Evolutionary conservation across 345 rosid genomes (phyloP).

Genomic region (Cardamine resedifolia): DNA sequence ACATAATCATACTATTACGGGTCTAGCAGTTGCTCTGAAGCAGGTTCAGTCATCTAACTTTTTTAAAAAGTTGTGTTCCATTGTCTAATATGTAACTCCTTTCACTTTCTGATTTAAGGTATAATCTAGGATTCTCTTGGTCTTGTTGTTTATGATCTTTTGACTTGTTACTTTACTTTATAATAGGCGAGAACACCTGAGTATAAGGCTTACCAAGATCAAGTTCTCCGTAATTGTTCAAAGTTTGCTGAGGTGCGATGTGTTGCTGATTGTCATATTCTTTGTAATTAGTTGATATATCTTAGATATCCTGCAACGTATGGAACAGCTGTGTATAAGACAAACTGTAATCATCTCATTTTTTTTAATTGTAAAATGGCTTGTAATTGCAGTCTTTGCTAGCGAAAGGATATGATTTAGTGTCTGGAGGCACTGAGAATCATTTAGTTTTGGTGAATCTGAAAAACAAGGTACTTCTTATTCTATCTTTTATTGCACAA

Average conservation of each 20-base stretch:
- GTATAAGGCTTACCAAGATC: slow-evolving; percentile 87
- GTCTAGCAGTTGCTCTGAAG: slow-evolving; percentile 88
- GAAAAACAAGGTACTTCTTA: slow-evolving; percentile 61
- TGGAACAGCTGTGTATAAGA: background rate
- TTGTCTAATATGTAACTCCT: slow-evolving; percentile 9
- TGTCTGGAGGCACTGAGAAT: slow-evolving; percentile 96
- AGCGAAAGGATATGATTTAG: slow-evolving; percentile 76
- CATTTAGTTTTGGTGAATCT: slow-evolving; percentile 91
- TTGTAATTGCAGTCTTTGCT: slow-evolving; percentile 62
- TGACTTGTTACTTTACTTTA: slow-evolving; percentile 19
- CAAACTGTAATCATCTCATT: slow-evolving; percentile 3
- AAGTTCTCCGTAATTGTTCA: slow-evolving; percentile 77
- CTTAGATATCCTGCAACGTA: background rate
- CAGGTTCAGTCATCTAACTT: slow-evolving; percentile 51
- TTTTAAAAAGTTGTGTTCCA: background rate
- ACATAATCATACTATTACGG: slow-evolving; percentile 90
- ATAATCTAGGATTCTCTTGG: background rate
- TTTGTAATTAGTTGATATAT: background rate
- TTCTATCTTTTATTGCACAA: background rate
- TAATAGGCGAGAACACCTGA: slow-evolving; percentile 73
- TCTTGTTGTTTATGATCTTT: slow-evolving; percentile 15
- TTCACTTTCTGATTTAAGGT: background rate
- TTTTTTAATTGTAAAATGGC: slow-evolving; percentile 11
- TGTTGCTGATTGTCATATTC: background rate
- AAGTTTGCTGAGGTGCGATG: slow-evolving; percentile 70